Evolutionary conservation across 805 yeast species (phyloP), one percentile per base, ranked within the genome.

Genomic region (Candida glaebosa): DNA sequence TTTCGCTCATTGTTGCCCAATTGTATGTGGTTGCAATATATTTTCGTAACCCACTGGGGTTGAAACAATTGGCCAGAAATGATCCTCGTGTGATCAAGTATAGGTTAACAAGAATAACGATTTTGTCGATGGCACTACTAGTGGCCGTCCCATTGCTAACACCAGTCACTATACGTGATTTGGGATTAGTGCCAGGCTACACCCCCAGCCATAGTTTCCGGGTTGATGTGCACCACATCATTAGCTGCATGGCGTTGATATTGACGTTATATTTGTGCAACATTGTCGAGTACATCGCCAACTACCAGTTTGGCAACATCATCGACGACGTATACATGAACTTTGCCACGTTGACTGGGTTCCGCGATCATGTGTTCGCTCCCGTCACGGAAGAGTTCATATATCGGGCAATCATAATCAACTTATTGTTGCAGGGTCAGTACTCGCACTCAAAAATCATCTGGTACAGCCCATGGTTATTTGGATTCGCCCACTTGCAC

Each of bases 341-440:
- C 18, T 50, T 65, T 17, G 10, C 30, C 6, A 58, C 63, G 5
- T 43, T 76, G 3, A 57, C 60, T 18, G 79, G 80, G 1, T 25
- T 79, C 18, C 60, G 93, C 44, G 81, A 83, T 54, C 69, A 78
- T 36, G 41, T 84, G 0, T 65, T 83, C 31, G 96, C 89, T 0
- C 96, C 96, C 3, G 36, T 82, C 2, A 80, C 91, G 0, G 96
- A 87, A 56, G 96, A 87, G 54, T 47, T 86, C 20, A 74, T 85
- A 1, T 87, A 81, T 55, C 67, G 95, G 2, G 68, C 82, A 0
- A 71, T 48, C 44, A 75, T 45, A 43, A 60, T 43, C 52, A 34
- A 34, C 17, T 57, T 49, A 40, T 31, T 40, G 18, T 7, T 34
- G 5, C 9, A 5, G 26, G 37, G 20, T 4, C 56, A 54, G 2